Base-by-base conservation (phyloP, 768 basidiomycete species). In the Psilocybe tampanensis region DNA sequence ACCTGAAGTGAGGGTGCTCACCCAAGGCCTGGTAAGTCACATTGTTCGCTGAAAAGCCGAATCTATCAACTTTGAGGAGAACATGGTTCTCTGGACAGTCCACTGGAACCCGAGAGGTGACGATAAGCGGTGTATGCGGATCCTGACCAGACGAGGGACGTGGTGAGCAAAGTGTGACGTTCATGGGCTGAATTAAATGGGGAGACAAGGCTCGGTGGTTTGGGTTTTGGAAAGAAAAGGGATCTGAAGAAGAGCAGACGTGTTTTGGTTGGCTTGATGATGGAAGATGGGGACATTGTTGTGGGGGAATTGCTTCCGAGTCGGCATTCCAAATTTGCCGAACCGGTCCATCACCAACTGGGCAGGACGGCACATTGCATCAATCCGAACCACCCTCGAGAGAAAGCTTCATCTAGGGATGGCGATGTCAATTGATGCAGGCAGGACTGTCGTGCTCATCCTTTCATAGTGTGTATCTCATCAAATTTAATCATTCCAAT, bases 1-100 rank as follows among this genome's bases (percentile, higher is more conserved):
- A 79, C 81, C 79, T 68, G 55, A 81, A 82, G 53, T 81, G 79
- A 1, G 81, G 74, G 52, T 80, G 76, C 54, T 82, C 81, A n/a
- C 71, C 73, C 2, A 78, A 64, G 8, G 81, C 78, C 63, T 89
- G 86, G 66, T 89, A 89, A 15, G 88, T 87, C 18, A 89, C 59
- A 62, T 89, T 89, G 66, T 89, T 89, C 41, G 87, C 80, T 24
- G 86, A 87, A 67, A 85, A 89, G 3, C 88, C 88, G 64, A 89
- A 89, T 17, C 83, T 79, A 54, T 88, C 86, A 3, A 89, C 80
- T 52, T 73, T 74, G 55, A 88, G 73, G 15, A 87, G 64, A 39
- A 87, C 74, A 54, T 83, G 78, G 68, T 83, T 76, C 15, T 66
- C 54, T 8, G 78, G 79, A 18, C 63, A 66, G 2, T 65, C 50